Percentiles rank a stretch among this genome's conserved stretches.
Evolutionary conservation across 2,329 filamentous ascomycete genomes (phyloP).

Genomic region (Trichoderma breve): DNA sequence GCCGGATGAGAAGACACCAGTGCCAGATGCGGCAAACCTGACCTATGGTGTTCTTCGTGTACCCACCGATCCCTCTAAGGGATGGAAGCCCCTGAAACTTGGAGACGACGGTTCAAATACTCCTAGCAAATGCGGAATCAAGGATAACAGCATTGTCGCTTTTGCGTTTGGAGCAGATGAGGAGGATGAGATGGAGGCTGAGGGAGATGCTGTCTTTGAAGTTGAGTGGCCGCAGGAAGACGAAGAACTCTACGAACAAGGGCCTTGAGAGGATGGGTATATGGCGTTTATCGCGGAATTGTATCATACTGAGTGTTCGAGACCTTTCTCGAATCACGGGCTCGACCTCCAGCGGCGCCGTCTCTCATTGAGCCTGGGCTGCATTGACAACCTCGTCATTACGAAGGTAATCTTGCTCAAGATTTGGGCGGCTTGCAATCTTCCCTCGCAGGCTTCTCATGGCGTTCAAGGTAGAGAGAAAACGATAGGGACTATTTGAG

Average conservation of each 20-base stretch:
- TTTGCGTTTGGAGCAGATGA: conserved; percentile 46
- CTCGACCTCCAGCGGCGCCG: neutral
- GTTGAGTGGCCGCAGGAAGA: conserved; percentile 49
- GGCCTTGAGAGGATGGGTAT: neutral
- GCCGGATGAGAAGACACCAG: conserved; percentile 33
- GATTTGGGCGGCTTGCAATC: neutral
- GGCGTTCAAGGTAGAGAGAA: neutral
- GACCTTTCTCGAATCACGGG: neutral
- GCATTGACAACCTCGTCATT: neutral
- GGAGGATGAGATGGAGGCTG: conserved; percentile 33
- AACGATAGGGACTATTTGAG: neutral
- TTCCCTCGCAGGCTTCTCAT: neutral
- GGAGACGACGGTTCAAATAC: conserved; percentile 37
- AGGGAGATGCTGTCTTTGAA: conserved; percentile 35
- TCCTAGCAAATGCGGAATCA: conserved; percentile 42
- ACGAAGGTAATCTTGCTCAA: neutral
- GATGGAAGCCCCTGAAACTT: conserved; percentile 49
- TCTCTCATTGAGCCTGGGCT: neutral
- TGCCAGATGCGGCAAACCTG: conserved; percentile 44
- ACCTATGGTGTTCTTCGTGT: conserved; percentile 48
- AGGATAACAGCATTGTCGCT: conserved; percentile 49
- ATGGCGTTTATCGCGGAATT: neutral
- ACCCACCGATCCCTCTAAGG: conserved; percentile 44
- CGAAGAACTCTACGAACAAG: conserved; percentile 34
- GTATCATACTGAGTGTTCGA: neutral